phyloP scores from a whole-genome alignment of 176 grass and related monocot genomes.

The Paspalum notatum region DNA sequence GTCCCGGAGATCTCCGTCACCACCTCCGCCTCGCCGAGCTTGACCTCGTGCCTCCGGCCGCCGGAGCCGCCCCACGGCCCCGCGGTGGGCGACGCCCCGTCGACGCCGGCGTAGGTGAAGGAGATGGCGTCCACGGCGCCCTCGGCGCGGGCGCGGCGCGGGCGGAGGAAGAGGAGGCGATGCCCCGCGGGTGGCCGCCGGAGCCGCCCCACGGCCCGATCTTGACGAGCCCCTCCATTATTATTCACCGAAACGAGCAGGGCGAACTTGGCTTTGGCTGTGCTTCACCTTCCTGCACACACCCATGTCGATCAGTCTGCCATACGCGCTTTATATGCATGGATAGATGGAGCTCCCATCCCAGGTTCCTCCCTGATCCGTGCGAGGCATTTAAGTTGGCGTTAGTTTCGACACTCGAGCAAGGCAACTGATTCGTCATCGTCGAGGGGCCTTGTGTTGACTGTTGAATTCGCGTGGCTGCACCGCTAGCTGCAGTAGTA shows the following conservation, averaged over 20 bases:
- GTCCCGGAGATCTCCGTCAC: constrained; percentile 17
- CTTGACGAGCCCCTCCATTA: constrained; percentile 28
- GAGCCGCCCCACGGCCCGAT: constrained; percentile 19
- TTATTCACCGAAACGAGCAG: neutral
- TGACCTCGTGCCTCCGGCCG: neutral
- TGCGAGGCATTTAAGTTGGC: too few species aligned
- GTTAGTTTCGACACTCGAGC: too few species aligned
- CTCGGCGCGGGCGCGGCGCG: neutral
- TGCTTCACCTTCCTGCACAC: too few species aligned
- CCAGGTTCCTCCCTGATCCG: too few species aligned
- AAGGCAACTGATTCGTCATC: too few species aligned
- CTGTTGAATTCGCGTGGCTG: too few species aligned
- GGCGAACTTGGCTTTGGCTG: too few species aligned
- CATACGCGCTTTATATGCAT: too few species aligned
- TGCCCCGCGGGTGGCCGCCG: neutral
- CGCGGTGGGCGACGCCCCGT: neutral
- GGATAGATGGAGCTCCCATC: too few species aligned
- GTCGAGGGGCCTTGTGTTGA: too few species aligned
- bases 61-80: constrained; percentile 24
- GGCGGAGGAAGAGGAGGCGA: neutral
- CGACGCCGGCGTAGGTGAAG: constrained; percentile 21
- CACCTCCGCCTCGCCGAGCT: neutral
- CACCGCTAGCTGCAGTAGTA: too few species aligned
- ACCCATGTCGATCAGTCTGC: too few species aligned
- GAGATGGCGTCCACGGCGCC: constrained; percentile 5